Base-by-base conservation (phyloP, 2,329 filamentous ascomycete genomes). In the Alternaria brassicae region DNA sequence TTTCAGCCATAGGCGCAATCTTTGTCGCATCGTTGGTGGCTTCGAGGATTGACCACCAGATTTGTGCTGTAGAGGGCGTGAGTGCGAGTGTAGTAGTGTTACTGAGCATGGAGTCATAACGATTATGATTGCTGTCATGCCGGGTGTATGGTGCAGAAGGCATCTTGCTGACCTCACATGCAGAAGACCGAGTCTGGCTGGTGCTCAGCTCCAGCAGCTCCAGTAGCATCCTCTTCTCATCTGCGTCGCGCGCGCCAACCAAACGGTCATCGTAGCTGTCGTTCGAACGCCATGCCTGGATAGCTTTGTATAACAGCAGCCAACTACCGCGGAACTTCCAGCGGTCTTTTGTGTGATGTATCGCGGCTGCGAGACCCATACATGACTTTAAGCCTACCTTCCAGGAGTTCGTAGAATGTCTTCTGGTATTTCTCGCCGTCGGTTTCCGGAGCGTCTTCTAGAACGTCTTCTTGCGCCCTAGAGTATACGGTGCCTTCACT, bases 271-370 rank as follows among this genome's bases (percentile, higher is more conserved):
- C 51, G 41, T 63, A 67, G 27, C 32, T 47, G 7, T 65, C 53
- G 17, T 72, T 67, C 2, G 60, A 67, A 1, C 60, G 47, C 21
- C 58, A 70, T 10, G 54, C 51, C 27, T 70, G 57, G 21, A 65
- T 52, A 1, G 62, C 61, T 41, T 60, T 61, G 21, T 60, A 27
- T 3, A 72, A 51, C 5, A 72, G 23, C 9, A 73, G 51, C 54
- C 60, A 63, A 41, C 65, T 61, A 27, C 68, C 69, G 6, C 63
- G 63, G 51, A 66, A 64, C n/a, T 42, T 41, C 63, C 63, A 70
- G 5, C 66, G 60, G 13, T 69, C 56, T 27, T 27, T 65, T 25
- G 2, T 61, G 37, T 6, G 61, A 45, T 34, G 65, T 7, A 17
- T 64, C 21, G 13, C 45, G 55, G 3, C 61, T 53, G 12, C 64